phyloP scores from a whole-genome alignment of 169 alveolate species.

The Babesia caballi region DNA sequence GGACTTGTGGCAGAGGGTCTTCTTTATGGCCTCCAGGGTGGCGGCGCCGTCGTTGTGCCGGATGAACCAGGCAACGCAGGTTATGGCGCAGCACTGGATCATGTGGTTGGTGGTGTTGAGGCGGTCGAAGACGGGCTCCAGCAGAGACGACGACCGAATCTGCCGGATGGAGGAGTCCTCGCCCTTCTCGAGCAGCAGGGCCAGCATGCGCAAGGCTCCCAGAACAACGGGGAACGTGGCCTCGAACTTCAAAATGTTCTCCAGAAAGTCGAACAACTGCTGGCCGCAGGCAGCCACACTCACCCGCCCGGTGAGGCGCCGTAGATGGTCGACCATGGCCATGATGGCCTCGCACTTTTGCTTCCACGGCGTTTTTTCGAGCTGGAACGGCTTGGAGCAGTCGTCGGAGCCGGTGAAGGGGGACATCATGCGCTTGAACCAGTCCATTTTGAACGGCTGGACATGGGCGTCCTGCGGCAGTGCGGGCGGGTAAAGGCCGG shows the following conservation, averaged over 20 bases:
- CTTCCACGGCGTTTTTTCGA: constrained; percentile 56
- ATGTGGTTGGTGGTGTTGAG: constrained; percentile 50
- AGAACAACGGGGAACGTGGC: constrained; percentile 54
- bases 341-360: constrained; percentile 9
- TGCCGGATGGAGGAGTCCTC: background rate
- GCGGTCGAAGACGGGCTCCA: constrained; percentile 45
- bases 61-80: constrained; percentile 23
- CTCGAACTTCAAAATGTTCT: constrained; percentile 36
- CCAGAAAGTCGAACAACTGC: constrained; percentile 19
- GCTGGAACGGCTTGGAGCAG: background rate
- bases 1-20: constrained; percentile 27
- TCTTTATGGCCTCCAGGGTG: constrained; percentile 27
- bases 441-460: constrained; percentile 6
- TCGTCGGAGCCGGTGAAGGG: background rate
- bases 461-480: background rate
- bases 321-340: background rate
- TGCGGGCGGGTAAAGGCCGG: background rate
- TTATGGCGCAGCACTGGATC: constrained; percentile 26
- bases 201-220: constrained; percentile 6
- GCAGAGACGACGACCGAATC: background rate
- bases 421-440: background rate
- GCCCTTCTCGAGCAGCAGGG: constrained; percentile 16
- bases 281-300: background rate
- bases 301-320: background rate
- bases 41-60: background rate